Base-by-base conservation (phyloP, 176 grass and related monocot species). In the Guadua angustifolia region DNA sequence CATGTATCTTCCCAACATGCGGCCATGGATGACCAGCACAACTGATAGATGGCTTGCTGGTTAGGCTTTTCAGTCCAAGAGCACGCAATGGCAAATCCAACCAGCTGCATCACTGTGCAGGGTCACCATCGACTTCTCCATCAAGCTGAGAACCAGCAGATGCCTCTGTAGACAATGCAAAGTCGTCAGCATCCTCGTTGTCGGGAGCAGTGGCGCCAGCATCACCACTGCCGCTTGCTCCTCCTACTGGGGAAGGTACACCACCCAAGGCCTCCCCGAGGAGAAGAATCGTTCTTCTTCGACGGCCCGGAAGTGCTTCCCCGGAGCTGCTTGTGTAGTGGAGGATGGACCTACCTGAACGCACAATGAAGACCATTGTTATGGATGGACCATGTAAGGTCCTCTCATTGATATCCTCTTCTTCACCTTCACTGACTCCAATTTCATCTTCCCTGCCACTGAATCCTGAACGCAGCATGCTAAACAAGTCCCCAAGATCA, bases 401-500 rank as follows among this genome's bases (percentile, higher is more conserved):
- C 82, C 79, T 92, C 62, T 66, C 70, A 2, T 16, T 76, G 12
- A 70, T 16, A 22, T 84, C 92, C 12, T 84, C 92, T 9, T 88
- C 88, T 59, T 79, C 87, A 15, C 88, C 88, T 45, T 86, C 83
- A 25, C 39, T 69, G 43, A 62, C 18, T 21, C 79, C 84, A 40
- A 83, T 39, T 6, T 38, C 78, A 7, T 73, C 82, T 35, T 70
- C 79, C 5, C 64, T 57, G 73, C 79, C 79, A 63, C 85, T 86
- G 26, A 91, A 59, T 14, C 88, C 81, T 0, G 88, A 89, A 14
- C 78, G 87, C 39, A 97, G 75, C 95, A 97, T 94, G 87, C 92
- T 97, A 79, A 97, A 67, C 82, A 97, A 35, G 55, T 97, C 95
- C 3, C 95, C 88, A 26, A 97, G 60, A 71, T 94, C 95, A 26